Evolutionary conservation across 805 yeast genomes (phyloP).

Genomic region (Debaryomyces castellii): DNA sequence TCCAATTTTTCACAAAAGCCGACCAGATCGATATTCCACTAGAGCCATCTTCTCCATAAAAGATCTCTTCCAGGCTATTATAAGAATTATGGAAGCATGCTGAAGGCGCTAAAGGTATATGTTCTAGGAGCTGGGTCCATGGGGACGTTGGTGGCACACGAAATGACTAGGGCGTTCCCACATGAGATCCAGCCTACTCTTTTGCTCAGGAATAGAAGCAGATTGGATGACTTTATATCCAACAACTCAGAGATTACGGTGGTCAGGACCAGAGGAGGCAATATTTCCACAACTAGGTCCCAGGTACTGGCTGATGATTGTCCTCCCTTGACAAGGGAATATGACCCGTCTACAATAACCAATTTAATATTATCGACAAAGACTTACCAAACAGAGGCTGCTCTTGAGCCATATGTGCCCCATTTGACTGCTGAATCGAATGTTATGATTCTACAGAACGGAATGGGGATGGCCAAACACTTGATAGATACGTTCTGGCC

Average conservation of each 20-base stretch:
- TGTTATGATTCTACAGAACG: conserved; percentile 78
- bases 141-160: conserved; percentile 49
- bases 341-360: conserved; percentile 31
- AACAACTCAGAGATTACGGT: conserved; percentile 38
- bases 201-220: conserved; percentile 38
- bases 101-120: conserved; percentile 21
- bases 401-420: conserved; percentile 55
- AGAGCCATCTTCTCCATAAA: not conserved
- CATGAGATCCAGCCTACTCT: conserved; percentile 38
- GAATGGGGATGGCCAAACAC: conserved; percentile 67
- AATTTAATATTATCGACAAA: conserved; percentile 77
- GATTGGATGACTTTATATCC: conserved; percentile 39
- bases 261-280: conserved; percentile 19
- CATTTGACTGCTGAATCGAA: conserved; percentile 51
- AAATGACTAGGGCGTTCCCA: conserved; percentile 41
- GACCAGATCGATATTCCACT: not conserved
- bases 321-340: conserved; percentile 13
- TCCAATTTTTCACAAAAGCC: not conserved
- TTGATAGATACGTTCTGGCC: conserved; percentile 58
- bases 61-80: not conserved
- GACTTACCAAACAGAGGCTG: conserved; percentile 67
- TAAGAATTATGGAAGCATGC: conserved; percentile 2
- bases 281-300: conserved; percentile 11
- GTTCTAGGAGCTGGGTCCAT: conserved; percentile 56
- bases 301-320: conserved; percentile 21